phyloP scores from a whole-genome alignment of 2,329 filamentous ascomycete genomes.

The Coleophoma crateriformis region DNA sequence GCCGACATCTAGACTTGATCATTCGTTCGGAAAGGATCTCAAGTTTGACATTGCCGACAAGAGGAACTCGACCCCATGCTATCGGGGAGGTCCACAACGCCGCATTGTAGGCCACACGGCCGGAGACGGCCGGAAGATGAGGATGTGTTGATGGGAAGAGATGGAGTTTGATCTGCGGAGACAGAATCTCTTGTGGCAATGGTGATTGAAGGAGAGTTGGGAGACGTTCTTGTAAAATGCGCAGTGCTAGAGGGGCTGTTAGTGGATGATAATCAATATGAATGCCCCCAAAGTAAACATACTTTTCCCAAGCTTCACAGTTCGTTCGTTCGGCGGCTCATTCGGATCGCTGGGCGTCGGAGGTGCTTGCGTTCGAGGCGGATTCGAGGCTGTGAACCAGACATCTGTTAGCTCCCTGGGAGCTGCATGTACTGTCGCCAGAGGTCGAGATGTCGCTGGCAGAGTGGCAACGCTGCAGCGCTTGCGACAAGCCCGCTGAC shows the following conservation, averaged over 20 bases:
- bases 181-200: conserved; percentile 69
- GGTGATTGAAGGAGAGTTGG: conserved; percentile 62
- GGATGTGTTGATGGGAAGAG: conserved; percentile 75
- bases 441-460: conserved; percentile 8
- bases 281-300: conserved; percentile 6
- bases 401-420: conserved; percentile 27
- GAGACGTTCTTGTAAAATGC: conserved; percentile 60
- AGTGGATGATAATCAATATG: conserved; percentile 3
- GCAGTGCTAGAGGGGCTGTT: conserved; percentile 42
- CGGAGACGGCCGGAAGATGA: conserved; percentile 86
- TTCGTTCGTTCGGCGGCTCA: conserved; percentile 46
- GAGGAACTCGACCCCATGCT: conserved; percentile 88
- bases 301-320: conserved; percentile 43
- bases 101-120: conserved; percentile 83
- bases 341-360: conserved; percentile 15
- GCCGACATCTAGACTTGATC: conserved; percentile 34
- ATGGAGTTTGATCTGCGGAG: conserved; percentile 65
- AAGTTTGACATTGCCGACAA: conserved; percentile 84
- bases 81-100: conserved; percentile 95
- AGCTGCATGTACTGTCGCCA: conserved; percentile 19
- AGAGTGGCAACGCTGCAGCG: conserved; percentile 1
- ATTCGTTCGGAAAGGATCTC: conserved; percentile 89
- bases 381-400: conserved; percentile 38
- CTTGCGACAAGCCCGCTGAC: conserved; percentile 3
- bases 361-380: conserved; percentile 5